Percentiles rank a stretch among this genome's conserved stretches.
Conservation (phyloP, 805 yeast species). For the Henningerozyma blattae region DNA sequence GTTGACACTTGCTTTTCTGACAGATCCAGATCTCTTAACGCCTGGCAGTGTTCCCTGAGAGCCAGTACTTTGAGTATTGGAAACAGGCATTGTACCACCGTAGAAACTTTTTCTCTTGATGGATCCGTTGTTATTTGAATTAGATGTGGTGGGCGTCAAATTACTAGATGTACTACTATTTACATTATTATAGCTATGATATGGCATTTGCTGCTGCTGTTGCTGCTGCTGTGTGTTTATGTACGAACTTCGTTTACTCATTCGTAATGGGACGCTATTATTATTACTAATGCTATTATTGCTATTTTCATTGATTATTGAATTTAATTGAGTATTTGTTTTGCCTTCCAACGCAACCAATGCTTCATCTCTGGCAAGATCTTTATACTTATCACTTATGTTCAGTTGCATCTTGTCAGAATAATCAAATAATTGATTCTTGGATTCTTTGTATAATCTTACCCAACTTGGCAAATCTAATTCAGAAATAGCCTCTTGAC, state of each 20-base stretch:
- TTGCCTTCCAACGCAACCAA: slow-evolving; percentile 1
- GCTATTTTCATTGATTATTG: not conserved
- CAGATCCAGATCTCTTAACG: slow-evolving; percentile 7
- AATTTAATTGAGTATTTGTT: not conserved
- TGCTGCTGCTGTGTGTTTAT: not conserved
- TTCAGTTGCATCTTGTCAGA: slow-evolving; percentile 9
- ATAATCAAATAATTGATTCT: slow-evolving; percentile 5
- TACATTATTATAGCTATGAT: not conserved
- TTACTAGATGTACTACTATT: not conserved
- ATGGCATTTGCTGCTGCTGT: not conserved
- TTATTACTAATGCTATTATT: too few species aligned
- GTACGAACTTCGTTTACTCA: too few species aligned
- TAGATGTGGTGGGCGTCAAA: not conserved
- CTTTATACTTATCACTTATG: not conserved
- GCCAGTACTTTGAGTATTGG: not conserved
- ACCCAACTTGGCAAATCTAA: slow-evolving; percentile 10
- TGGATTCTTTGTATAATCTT: slow-evolving; percentile 9
- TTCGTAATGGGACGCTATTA: not conserved
- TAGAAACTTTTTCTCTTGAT: slow-evolving; percentile 17
- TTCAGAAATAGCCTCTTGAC: slow-evolving; percentile 1
- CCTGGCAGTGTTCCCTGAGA: slow-evolving; percentile 13
- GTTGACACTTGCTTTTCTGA: slow-evolving; percentile 4
- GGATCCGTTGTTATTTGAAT: slow-evolving; percentile 2
- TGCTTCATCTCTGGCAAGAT: slow-evolving; percentile 1
- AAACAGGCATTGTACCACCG: slow-evolving; percentile 6